A percentile compares a stretch with the other conserved stretches of the same genome.
phyloP scores from a whole-genome alignment of 2,329 filamentous ascomycete species.

The Fusarium secorum region DNA sequence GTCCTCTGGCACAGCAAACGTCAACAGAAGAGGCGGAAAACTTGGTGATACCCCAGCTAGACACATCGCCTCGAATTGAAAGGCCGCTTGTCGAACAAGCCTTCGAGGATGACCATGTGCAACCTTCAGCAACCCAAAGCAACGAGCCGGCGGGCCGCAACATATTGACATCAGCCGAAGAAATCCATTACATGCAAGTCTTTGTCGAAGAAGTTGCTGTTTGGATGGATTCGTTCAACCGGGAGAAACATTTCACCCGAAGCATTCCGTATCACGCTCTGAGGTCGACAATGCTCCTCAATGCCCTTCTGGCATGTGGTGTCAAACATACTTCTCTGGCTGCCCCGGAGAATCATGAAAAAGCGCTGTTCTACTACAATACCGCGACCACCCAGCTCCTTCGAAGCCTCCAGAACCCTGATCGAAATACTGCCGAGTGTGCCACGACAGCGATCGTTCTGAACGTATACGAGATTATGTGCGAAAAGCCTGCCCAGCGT shows the following conservation, averaged over 20 bases:
- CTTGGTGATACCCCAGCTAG: conserved; percentile 47
- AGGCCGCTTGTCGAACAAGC: not conserved
- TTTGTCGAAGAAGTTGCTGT: conserved; percentile 89
- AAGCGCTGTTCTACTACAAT: conserved; percentile 84
- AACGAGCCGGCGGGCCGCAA: conserved; percentile 53
- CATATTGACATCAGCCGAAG: conserved; percentile 76
- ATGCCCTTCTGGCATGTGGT: conserved; percentile 88
- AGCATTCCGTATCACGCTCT: conserved; percentile 84
- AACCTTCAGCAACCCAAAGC: not conserved
- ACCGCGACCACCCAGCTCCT: conserved; percentile 82
- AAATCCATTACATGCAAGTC: conserved; percentile 88
- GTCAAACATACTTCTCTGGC: conserved; percentile 80
- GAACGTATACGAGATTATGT: conserved; percentile 94
- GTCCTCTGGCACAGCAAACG: conserved; percentile 26
- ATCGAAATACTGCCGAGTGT: conserved; percentile 83
- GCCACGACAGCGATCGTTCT: conserved; percentile 87
- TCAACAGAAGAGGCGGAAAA: conserved; percentile 52
- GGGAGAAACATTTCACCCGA: conserved; percentile 84
- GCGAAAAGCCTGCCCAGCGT: conserved; percentile 76
- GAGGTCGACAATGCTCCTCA: conserved; percentile 84
- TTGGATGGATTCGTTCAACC: conserved; percentile 95
- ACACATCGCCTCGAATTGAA: conserved; percentile 36
- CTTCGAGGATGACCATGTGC: conserved; percentile 4
- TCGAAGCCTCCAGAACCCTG: conserved; percentile 80
- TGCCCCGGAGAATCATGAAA: conserved; percentile 77